Conservation (phyloP, 106 monocot species). For the Amphibolis antarctica region DNA sequence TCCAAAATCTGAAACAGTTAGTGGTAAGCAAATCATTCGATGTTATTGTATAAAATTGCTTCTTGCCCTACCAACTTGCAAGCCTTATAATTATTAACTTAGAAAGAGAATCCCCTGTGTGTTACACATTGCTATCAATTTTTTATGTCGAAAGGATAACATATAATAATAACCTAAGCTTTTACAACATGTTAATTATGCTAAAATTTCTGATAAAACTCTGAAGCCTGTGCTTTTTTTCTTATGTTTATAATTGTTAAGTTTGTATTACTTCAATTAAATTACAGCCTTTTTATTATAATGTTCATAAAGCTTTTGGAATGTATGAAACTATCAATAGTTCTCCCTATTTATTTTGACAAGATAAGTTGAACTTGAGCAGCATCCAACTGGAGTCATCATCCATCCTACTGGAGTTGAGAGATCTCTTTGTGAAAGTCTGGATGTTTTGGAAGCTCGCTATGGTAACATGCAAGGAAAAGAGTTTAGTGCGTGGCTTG, state of each 20-base stretch:
- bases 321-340: too few relatives aligned
- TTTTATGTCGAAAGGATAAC: too few relatives aligned
- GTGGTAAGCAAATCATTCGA: conserved; percentile 31
- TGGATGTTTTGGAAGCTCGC: conserved; percentile 27
- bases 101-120: too few relatives aligned
- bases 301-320: too few relatives aligned
- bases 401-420: conserved; percentile 73
- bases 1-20: conserved; percentile 42
- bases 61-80: background rate
- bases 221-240: background rate
- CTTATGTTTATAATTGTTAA: too few relatives aligned
- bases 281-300: too few relatives aligned
- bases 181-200: background rate
- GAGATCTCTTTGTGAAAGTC: conserved; percentile 33
- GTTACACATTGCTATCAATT: too few relatives aligned
- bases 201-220: background rate
- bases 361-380: background rate
- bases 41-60: background rate
- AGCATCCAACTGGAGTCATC: conserved; percentile 39
- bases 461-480: conserved; percentile 62
- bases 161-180: background rate
- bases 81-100: too few relatives aligned
- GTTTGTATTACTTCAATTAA: too few relatives aligned
- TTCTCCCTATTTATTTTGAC: conserved; percentile 2
- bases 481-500: conserved; percentile 64